Conservation (phyloP, 78 protist genomes). For the Blattamonas nauphoetae region DNA sequence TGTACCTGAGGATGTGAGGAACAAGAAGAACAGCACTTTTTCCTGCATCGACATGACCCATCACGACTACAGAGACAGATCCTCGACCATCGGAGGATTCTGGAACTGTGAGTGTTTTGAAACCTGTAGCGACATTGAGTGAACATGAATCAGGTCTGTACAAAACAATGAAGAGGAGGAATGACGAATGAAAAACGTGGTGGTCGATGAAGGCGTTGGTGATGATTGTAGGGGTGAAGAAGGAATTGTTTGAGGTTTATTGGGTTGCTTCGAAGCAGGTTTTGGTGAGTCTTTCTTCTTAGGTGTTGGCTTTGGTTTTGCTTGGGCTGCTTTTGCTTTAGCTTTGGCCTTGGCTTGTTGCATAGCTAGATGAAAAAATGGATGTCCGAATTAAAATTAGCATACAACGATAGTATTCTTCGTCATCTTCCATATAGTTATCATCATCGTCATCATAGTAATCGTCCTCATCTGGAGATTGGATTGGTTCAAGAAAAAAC, state of each 20-base stretch:
- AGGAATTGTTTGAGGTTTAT: not conserved
- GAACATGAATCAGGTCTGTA: not conserved
- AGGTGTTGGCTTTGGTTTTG: not conserved
- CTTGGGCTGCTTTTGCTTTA: not conserved
- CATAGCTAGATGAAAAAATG: not conserved
- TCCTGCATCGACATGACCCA: slow-evolving; percentile 87
- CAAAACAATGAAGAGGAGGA: not conserved
- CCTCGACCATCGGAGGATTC: not conserved
- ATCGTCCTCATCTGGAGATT: not conserved
- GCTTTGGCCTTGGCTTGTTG: not conserved
- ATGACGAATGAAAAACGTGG: not conserved
- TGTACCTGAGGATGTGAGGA: not conserved
- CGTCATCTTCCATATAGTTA: not conserved
- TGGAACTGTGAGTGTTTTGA: not conserved
- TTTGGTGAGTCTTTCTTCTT: not conserved
- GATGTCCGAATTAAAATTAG: not conserved
- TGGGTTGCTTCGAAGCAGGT: not conserved
- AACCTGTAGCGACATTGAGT: not conserved
- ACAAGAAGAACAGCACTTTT: slow-evolving; percentile 42
- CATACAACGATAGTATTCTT: not conserved
- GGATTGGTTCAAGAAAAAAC: no score
- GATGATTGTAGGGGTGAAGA: not conserved
- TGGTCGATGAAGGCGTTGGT: not conserved
- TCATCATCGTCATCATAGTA: not conserved
- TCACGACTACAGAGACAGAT: slow-evolving; percentile 22